Percentiles rank a stretch among this genome's conserved stretches.
Evolutionary conservation across 345 rosid species (phyloP).

Genomic region (Citrus trifoliata): DNA sequence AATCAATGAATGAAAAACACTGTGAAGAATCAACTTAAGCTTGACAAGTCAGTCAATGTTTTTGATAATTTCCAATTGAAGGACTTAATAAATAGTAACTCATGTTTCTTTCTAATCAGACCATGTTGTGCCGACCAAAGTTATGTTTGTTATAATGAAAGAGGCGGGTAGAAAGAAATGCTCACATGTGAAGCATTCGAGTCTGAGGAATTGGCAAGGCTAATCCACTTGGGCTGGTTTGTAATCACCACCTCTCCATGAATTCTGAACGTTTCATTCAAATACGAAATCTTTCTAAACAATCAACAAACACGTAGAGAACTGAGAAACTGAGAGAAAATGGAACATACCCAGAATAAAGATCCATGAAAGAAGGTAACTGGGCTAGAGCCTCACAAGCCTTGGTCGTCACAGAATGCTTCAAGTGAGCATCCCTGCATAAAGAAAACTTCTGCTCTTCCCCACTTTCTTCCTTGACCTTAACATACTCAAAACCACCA

Average conservation of each 20-base stretch:
- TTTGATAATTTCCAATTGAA: not conserved
- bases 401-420: conserved; percentile 43
- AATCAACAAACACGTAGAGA: not conserved
- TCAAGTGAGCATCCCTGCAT: conserved; percentile 56
- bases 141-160: not conserved
- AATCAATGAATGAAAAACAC: not conserved
- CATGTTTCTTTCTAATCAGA: not conserved
- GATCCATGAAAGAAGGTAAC: conserved; percentile 55
- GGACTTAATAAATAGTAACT: not conserved
- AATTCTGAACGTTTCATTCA: conserved; percentile 40
- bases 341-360: conserved; percentile 64
- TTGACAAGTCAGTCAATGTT: not conserved
- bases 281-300: not conserved
- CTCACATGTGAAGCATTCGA: conserved; percentile 37
- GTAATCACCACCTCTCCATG: conserved; percentile 80
- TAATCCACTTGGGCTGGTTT: conserved; percentile 57
- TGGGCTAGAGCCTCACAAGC: conserved; percentile 74
- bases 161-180: conserved; percentile 1
- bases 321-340: not conserved
- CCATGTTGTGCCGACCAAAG: not conserved
- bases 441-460: conserved; percentile 23
- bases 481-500: conserved; percentile 5
- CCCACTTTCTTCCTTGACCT: conserved; percentile 34
- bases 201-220: conserved; percentile 21
- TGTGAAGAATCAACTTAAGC: not conserved